phyloP scores from a whole-genome alignment of 192 early-diverging fungal species.

The Gaertneriomyces sp. region DNA sequence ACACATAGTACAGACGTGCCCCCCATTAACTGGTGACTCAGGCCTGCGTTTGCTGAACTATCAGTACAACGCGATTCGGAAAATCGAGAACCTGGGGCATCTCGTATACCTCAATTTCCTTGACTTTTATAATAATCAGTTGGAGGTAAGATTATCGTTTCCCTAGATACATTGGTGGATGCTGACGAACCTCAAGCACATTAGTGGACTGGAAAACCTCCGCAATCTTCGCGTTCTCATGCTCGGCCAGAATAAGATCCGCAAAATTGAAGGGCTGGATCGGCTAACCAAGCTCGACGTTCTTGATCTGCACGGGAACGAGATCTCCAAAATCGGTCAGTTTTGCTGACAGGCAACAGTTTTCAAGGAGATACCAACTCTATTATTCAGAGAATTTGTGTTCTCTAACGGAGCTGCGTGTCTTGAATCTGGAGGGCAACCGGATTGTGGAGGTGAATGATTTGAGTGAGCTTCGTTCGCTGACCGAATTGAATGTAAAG shows the following conservation, averaged over 20 bases:
- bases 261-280: conserved; percentile 37
- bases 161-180: neutral
- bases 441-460: conserved; percentile 25
- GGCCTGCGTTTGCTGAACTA: conserved; percentile 47
- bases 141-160: conserved; percentile 21
- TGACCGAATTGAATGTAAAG: conserved; percentile 49
- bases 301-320: conserved; percentile 51
- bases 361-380: neutral
- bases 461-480: conserved; percentile 17
- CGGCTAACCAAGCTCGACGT: conserved; percentile 43
- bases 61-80: conserved; percentile 47
- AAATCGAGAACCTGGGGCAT: conserved; percentile 42
- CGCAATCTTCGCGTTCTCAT: conserved; percentile 49
- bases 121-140: conserved; percentile 55
- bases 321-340: conserved; percentile 43
- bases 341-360: neutral
- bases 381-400: conserved; percentile 39
- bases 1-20: conserved; percentile 14
- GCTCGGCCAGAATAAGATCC: conserved; percentile 49
- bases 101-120: conserved; percentile 48
- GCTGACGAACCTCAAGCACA: conserved; percentile 4
- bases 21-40: conserved; percentile 32
- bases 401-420: conserved; percentile 37
- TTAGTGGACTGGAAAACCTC: conserved; percentile 36
- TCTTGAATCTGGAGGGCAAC: conserved; percentile 56